Evolutionary conservation across 768 basidiomycete species (phyloP).

Genomic region (Auriscalpium orientale): DNA sequence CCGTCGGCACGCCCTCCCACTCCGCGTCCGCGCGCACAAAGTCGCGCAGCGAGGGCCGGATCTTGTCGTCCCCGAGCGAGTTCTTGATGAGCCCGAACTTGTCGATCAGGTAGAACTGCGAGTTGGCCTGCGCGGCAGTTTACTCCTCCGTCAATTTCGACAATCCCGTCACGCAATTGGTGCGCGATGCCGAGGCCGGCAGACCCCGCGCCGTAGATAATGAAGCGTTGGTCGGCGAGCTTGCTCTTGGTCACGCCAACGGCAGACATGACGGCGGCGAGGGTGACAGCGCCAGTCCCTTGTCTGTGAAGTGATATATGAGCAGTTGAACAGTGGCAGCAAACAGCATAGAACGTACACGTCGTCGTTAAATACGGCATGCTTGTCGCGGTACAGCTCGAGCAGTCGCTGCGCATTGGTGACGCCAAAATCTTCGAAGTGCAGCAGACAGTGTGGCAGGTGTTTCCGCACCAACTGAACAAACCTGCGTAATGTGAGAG

Average conservation of each 20-base stretch:
- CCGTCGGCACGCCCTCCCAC: conserved; percentile 35
- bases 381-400: conserved; percentile 51
- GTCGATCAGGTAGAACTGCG: conserved; percentile 69
- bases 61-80: conserved; percentile 35
- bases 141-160: conserved; percentile 42
- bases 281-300: conserved; percentile 70
- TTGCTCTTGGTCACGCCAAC: conserved; percentile 55
- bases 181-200: conserved; percentile 76
- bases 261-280: conserved; percentile 62
- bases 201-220: conserved; percentile 76
- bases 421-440: conserved; percentile 85
- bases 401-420: conserved; percentile 67
- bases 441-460: conserved; percentile 56
- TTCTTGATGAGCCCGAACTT: conserved; percentile 53
- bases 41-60: conserved; percentile 39
- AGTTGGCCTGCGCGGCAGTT: conserved; percentile 49
- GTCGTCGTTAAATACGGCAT: conserved; percentile 80
- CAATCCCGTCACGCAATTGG: conserved; percentile 73
- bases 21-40: conserved; percentile 54
- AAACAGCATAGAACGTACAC: conserved; percentile 37
- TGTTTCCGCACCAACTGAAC: conserved; percentile 71
- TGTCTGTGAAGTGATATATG: conserved; percentile 34
- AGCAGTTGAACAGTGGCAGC: not conserved
- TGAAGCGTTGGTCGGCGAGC: conserved; percentile 66
- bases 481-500: conserved; percentile 37